Evolutionary conservation across 2,329 filamentous ascomycete genomes (phyloP), one percentile per base, ranked within the genome.

Genomic region (Cladosporium sp.): DNA sequence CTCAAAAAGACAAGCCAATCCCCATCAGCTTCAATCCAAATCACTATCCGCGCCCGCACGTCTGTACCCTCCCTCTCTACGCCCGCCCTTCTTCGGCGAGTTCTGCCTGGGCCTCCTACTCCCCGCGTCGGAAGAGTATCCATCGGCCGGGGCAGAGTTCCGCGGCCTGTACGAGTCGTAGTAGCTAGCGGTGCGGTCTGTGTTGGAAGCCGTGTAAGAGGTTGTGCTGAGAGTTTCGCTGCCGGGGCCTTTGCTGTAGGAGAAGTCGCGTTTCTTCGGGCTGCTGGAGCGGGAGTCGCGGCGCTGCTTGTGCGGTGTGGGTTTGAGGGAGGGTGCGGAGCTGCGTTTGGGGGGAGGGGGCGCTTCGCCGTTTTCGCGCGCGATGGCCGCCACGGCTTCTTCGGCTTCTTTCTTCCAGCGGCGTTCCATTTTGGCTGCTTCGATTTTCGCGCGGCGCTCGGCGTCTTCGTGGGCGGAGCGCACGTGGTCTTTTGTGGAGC

Each of bases 391-490:
- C n/a, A 66, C 63, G 22, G 64, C 62, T 54, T 62, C 63, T 64
- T 72, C 67, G 64, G 74, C 59, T 57, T 67, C 65, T 38, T 59
- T 55, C 52, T 66, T 61, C 67, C 68, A 69, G 49, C 65, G 63
- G 22, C 65, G 59, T 49, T 68, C 67, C 66, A 68, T 68, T 13
- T 59, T 57, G 4, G 62, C 62, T 13, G 66, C 67, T 59, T 71
- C 68, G 58, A 71, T 60, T 40, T 60, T 57, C 16, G 64, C 66
- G 45, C 57, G 56, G 38, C 64, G 63, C 46, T 67, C 65, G 12
- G 65, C 72, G 55, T 62, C 51, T 32, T 55, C 49, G 48, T 57
- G 57, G 38, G 69, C 61, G 51, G 65, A 53, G 50, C 51, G 54
- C 8, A 48, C 33, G 30, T 50, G 47, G 13, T 50, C 47, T 18